Evolutionary conservation across 768 basidiomycete species (phyloP).

Genomic region (Inosperma sp.): DNA sequence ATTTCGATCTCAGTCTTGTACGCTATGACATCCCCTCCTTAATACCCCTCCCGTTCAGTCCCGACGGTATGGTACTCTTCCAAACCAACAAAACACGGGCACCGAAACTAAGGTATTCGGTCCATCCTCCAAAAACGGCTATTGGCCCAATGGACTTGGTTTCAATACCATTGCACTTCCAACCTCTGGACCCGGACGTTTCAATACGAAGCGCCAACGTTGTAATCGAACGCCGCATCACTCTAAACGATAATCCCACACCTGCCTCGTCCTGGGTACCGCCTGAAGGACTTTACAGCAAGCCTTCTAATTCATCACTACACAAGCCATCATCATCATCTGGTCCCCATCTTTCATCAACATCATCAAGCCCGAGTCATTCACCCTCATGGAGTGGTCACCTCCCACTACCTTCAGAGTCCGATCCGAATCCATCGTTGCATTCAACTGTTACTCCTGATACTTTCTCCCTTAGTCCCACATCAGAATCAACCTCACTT

Average conservation of each 20-base stretch:
- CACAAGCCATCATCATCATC: slow-evolving; percentile 17
- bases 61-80: slow-evolving; percentile 35
- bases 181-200: slow-evolving; percentile 53
- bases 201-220: slow-evolving; percentile 60
- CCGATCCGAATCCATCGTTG: slow-evolving; percentile 31
- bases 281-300: not conserved
- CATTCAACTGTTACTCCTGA: slow-evolving; percentile 40
- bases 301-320: slow-evolving; percentile 6
- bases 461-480: slow-evolving; percentile 23
- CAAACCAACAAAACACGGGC: slow-evolving; percentile 52
- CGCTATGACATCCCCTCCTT: slow-evolving; percentile 59
- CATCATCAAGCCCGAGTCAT: slow-evolving; percentile 8
- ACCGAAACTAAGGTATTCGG: slow-evolving; percentile 54
- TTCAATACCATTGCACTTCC: slow-evolving; percentile 57
- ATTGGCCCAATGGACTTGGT: slow-evolving; percentile 73
- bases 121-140: slow-evolving; percentile 51
- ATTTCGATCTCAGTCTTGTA: slow-evolving; percentile 67
- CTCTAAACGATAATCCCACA: slow-evolving; percentile 40
- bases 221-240: slow-evolving; percentile 68
- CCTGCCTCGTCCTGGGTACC: not conserved
- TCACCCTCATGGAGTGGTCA: slow-evolving; percentile 23
- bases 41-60: slow-evolving; percentile 34
- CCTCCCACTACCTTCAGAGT: slow-evolving; percentile 16
- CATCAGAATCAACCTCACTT: slow-evolving; percentile 28
- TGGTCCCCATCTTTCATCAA: slow-evolving; percentile 10